These are phyloP conservation scores for Cercophora scortea DNA, from an alignment of 495 filamentous ascomycete species.

Conservation along the genomic window DNA sequence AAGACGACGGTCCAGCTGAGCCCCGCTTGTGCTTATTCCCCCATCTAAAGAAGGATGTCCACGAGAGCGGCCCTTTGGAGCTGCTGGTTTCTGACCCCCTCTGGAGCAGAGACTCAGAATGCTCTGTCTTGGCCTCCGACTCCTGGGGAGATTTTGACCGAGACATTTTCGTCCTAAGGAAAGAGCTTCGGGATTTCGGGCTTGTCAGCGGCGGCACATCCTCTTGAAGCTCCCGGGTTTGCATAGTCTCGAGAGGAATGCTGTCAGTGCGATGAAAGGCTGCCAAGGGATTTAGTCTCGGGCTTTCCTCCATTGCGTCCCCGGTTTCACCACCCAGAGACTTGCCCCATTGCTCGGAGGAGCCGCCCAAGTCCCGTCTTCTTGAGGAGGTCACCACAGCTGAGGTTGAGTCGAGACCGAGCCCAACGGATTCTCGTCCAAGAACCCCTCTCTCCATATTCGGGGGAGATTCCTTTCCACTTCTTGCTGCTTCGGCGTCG, in stretches of 20 bases:
- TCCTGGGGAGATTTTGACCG: constrained; percentile 32
- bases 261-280: constrained; percentile 32
- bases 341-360: constrained; percentile 13
- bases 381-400: constrained; percentile 40
- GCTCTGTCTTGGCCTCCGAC: constrained; percentile 25
- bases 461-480: constrained; percentile 41
- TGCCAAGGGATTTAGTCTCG: constrained; percentile 12
- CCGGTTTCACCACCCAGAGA: constrained; percentile 5
- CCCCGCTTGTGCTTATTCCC: constrained; percentile 49
- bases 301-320: constrained; percentile 4
- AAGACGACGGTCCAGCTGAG: constrained; percentile 51
- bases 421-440: constrained; percentile 39
- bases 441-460: constrained; percentile 48
- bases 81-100: constrained; percentile 35
- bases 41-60: constrained; percentile 72
- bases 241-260: constrained; percentile 10
- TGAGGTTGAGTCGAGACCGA: constrained; percentile 36
- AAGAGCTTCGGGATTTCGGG: constrained; percentile 17
- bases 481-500: constrained; percentile 28
- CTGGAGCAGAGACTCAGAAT: constrained; percentile 18
- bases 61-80: constrained; percentile 36
- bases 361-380: constrained; percentile 21
- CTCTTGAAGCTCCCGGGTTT: constrained; percentile 3
- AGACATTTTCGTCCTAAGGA: constrained; percentile 29
- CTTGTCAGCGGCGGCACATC: constrained; percentile 8